A percentile compares a stretch with the other conserved stretches of the same genome.
Evolutionary conservation across 495 filamentous ascomycete genomes (phyloP).

Genomic region (Talaromyces liani): DNA sequence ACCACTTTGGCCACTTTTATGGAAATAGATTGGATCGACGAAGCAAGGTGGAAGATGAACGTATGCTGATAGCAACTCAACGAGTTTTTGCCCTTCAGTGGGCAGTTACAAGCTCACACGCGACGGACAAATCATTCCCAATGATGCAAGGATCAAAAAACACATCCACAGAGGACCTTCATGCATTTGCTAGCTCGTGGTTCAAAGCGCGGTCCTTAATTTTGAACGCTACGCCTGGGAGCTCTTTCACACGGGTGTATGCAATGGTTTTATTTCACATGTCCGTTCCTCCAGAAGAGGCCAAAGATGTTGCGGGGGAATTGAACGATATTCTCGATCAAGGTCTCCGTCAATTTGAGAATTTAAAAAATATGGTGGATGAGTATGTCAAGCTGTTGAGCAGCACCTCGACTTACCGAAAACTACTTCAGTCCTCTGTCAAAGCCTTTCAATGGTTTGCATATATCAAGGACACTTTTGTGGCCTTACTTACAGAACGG

Average conservation of each 20-base stretch:
- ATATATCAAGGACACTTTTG: background rate
- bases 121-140: background rate
- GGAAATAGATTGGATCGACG: slow-evolving; percentile 13
- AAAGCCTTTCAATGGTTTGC: background rate
- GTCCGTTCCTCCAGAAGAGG: background rate
- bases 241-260: background rate
- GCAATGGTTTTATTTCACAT: background rate
- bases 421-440: background rate
- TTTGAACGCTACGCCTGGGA: background rate
- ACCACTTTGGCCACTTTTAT: slow-evolving; percentile 22
- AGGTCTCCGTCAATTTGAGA: slow-evolving; percentile 8
- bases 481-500: background rate
- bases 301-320: background rate
- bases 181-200: background rate
- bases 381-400: background rate
- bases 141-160: background rate
- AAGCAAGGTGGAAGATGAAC: slow-evolving; percentile 13
- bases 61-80: slow-evolving; percentile 14
- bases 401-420: background rate
- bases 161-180: background rate
- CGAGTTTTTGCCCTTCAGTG: slow-evolving; percentile 20
- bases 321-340: background rate
- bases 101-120: background rate
- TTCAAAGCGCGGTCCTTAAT: background rate
- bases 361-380: background rate